Conservation (phyloP, 2,329 filamentous ascomycete genomes). For the Exserohilum turcica region DNA sequence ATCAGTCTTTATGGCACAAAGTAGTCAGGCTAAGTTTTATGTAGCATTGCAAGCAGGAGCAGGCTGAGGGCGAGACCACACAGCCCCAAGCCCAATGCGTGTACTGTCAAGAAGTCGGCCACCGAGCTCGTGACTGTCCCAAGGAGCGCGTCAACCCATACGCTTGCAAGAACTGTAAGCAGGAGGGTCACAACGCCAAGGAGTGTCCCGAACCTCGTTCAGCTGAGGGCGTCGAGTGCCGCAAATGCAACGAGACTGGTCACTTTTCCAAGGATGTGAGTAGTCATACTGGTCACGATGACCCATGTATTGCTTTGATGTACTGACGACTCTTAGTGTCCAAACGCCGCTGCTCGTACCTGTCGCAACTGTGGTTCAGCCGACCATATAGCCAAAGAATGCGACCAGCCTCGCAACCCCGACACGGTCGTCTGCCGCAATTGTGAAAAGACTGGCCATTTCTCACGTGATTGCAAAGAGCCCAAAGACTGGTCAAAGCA, state of each 20-base stretch:
- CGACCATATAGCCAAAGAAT: slow-evolving; percentile 47
- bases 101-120: slow-evolving; percentile 68
- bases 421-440: slow-evolving; percentile 59
- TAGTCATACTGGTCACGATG: neutral
- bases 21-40: slow-evolving; percentile 5
- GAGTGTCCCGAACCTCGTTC: slow-evolving; percentile 55
- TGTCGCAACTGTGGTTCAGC: slow-evolving; percentile 47
- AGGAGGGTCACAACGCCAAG: slow-evolving; percentile 44
- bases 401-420: slow-evolving; percentile 45
- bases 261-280: slow-evolving; percentile 45
- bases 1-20: too few relatives aligned
- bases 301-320: neutral
- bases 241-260: slow-evolving; percentile 63
- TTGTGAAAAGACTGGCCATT: slow-evolving; percentile 68
- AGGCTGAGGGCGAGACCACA: slow-evolving; percentile 53
- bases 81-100: slow-evolving; percentile 61
- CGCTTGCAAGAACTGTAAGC: slow-evolving; percentile 72
- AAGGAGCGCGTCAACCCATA: slow-evolving; percentile 63
- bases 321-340: slow-evolving; percentile 35
- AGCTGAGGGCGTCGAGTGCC: slow-evolving; percentile 65
- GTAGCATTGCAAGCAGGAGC: slow-evolving; percentile 65
- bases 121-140: slow-evolving; percentile 70
- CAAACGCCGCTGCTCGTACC: slow-evolving; percentile 37
- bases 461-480: slow-evolving; percentile 62
- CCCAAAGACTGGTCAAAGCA: slow-evolving; percentile 58